Percentiles rank a stretch among this genome's conserved stretches.
Evolutionary conservation across 2,329 filamentous ascomycete species (phyloP).

Genomic region (Paracamarosporium sp.): DNA sequence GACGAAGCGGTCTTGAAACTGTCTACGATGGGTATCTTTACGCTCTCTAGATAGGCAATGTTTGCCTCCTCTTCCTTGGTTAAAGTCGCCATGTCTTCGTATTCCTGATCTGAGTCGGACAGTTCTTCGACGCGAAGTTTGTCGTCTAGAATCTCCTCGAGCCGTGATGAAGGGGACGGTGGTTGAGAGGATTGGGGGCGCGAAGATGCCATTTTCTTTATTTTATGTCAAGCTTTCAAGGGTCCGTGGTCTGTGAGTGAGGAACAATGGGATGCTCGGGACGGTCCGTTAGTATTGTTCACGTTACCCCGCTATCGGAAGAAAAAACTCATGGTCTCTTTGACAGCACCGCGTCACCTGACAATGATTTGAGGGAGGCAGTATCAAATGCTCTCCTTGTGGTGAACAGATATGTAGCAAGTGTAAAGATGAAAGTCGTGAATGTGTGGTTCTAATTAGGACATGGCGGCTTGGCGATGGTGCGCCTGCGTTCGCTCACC

Average conservation of each 20-base stretch:
- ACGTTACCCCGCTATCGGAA: slow-evolving; percentile 14
- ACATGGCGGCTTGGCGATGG: slow-evolving; percentile 1
- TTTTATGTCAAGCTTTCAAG: slow-evolving; percentile 10
- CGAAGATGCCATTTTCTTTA: slow-evolving; percentile 35
- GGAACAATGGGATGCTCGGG: slow-evolving; percentile 31
- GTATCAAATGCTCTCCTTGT: not conserved
- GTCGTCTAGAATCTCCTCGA: slow-evolving; percentile 34
- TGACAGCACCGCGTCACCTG: not conserved
- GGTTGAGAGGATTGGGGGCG: slow-evolving; percentile 23
- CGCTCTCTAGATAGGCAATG: slow-evolving; percentile 35
- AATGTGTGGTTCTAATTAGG: not conserved
- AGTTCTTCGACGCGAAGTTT: slow-evolving; percentile 44
- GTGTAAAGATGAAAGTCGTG: not conserved
- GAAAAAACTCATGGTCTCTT: slow-evolving; percentile 14
- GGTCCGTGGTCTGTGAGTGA: slow-evolving; percentile 24
- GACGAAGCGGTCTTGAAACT: slow-evolving; percentile 72
- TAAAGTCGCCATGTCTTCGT: slow-evolving; percentile 45
- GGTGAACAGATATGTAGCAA: not conserved
- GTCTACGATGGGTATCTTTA: slow-evolving; percentile 68
- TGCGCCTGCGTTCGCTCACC: not conserved
- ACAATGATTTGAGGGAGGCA: not conserved
- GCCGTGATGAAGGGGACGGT: slow-evolving; percentile 26
- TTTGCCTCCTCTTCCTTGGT: slow-evolving; percentile 35
- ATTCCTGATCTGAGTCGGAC: slow-evolving; percentile 42
- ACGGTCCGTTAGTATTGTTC: slow-evolving; percentile 38